A percentile compares a stretch with the other conserved stretches of the same genome.
phyloP scores from a whole-genome alignment of 805 yeast genomes.

The Sugiyamaella floridensis region DNA sequence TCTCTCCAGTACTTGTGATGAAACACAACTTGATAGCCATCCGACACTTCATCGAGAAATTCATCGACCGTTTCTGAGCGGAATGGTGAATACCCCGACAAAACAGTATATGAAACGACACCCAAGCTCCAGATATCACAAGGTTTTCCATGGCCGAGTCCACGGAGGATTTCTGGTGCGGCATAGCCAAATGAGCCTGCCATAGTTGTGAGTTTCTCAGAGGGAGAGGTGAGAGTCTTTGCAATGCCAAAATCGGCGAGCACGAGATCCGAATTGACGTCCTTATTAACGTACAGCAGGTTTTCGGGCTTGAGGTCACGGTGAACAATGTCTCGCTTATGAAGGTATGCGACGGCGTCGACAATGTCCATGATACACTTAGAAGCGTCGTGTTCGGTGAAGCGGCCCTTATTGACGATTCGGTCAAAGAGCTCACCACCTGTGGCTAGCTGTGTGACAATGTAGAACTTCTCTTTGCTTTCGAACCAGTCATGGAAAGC shows the following conservation, averaged over 20 bases:
- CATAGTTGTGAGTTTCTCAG: slow-evolving; percentile 57
- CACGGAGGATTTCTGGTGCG: slow-evolving; percentile 85
- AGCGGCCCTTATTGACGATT: slow-evolving; percentile 70
- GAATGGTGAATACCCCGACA: slow-evolving; percentile 91
- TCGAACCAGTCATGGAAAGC: slow-evolving; percentile 90
- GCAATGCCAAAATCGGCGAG: slow-evolving; percentile 97
- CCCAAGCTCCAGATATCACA: slow-evolving; percentile 97
- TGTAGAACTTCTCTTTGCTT: slow-evolving; percentile 82
- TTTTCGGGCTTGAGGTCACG: slow-evolving; percentile 95
- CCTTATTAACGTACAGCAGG: slow-evolving; percentile 59
- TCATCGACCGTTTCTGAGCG: slow-evolving; percentile 75
- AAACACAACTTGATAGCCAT: slow-evolving; percentile 70
- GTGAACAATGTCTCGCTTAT: slow-evolving; percentile 72
- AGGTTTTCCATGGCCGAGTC: slow-evolving; percentile 86
- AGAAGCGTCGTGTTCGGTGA: slow-evolving; percentile 85
- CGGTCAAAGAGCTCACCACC: slow-evolving; percentile 95
- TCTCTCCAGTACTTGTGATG: slow-evolving; percentile 82
- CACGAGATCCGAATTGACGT: slow-evolving; percentile 65
- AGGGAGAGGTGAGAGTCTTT: slow-evolving; percentile 53
- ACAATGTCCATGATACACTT: slow-evolving; percentile 65
- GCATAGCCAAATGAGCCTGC: slow-evolving; percentile 97
- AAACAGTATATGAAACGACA: slow-evolving; percentile 79
- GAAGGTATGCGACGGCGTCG: slow-evolving; percentile 74
- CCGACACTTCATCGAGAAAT: slow-evolving; percentile 71
- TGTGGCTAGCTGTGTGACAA: slow-evolving; percentile 88